Percentiles rank a stretch among this genome's conserved stretches.
Conservation (phyloP, 306 rosid genomes). For the Leucaena leucocephala region DNA sequence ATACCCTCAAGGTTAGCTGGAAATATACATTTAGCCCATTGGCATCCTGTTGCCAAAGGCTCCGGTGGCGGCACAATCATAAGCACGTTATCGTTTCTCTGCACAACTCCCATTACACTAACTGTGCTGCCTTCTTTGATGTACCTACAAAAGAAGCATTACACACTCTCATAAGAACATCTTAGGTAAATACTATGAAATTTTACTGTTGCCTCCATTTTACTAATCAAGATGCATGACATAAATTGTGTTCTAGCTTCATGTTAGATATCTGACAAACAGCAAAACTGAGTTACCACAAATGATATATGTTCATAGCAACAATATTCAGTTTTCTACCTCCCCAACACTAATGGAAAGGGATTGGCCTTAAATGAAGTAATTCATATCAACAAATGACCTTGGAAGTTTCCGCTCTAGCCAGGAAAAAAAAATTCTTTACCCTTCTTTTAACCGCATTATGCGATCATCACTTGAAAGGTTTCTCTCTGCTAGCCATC, state of each 20-base stretch:
- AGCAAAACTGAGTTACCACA: background rate
- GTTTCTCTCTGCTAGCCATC: conserved; percentile 83
- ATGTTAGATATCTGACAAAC: background rate
- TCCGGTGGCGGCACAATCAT: conserved; percentile 98
- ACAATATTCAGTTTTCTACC: conserved; percentile 6
- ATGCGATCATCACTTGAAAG: conserved; percentile 86
- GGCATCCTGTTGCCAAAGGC: conserved; percentile 87
- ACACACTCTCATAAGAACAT: conserved; percentile 32
- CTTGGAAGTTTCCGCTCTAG: conserved; percentile 11
- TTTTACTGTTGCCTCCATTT: background rate
- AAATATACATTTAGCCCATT: conserved; percentile 84
- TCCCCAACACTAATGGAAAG: background rate
- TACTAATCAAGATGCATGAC: conserved; percentile 9
- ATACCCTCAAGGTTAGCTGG: conserved; percentile 95
- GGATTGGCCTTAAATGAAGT: background rate
- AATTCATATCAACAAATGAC: conserved; percentile 1
- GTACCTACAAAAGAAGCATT: conserved; percentile 60
- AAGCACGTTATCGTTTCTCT: conserved; percentile 91
- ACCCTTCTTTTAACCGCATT: conserved; percentile 94
- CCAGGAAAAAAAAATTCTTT: conserved; percentile 34
- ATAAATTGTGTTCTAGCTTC: conserved; percentile 19
- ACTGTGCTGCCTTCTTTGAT: conserved; percentile 98
- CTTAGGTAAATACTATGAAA: background rate
- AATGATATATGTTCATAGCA: background rate
- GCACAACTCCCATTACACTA: conserved; percentile 97